Percentiles rank a stretch among this genome's conserved stretches.
Evolutionary conservation across 345 rosid genomes (phyloP).

Genomic region (Gossypium sturtianum): DNA sequence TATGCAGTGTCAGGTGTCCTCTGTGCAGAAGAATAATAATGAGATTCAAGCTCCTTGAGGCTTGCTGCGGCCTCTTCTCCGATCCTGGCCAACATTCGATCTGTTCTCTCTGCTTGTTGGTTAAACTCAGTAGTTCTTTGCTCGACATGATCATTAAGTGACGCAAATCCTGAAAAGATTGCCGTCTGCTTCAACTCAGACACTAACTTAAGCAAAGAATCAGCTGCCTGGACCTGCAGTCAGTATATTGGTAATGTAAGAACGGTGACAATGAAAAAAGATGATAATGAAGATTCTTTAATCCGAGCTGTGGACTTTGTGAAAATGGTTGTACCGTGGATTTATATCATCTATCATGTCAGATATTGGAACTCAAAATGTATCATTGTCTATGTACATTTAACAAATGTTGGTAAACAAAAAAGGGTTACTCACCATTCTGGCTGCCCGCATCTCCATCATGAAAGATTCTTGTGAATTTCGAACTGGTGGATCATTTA

Average conservation of each 20-base stretch:
- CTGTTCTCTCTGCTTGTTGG: conserved; percentile 57
- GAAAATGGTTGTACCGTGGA: neutral
- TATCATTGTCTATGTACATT: neutral
- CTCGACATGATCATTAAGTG: conserved; percentile 80
- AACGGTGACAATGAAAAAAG: neutral
- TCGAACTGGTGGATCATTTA: conserved; percentile 68
- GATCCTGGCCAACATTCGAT: conserved; percentile 53
- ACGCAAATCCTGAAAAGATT: conserved; percentile 88
- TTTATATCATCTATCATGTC: neutral
- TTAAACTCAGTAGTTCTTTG: conserved; percentile 62
- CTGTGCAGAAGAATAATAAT: conserved; percentile 67
- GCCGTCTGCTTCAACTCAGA: conserved; percentile 87
- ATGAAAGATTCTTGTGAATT: conserved; percentile 82
- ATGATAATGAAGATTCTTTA: neutral
- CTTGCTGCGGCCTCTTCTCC: conserved; percentile 87
- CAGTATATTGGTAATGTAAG: neutral
- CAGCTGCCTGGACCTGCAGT: conserved; percentile 82
- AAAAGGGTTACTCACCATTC: conserved; percentile 48
- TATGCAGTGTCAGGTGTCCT: conserved; percentile 24
- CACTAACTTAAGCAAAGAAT: conserved; percentile 77
- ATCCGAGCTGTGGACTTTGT: neutral
- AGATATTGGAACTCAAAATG: neutral
- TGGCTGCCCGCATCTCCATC: conserved; percentile 98
- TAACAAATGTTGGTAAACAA: neutral
- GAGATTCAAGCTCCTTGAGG: conserved; percentile 78